Evolutionary conservation across 768 basidiomycete genomes (phyloP).

Genomic region (Leucogyrophana mollusca): DNA sequence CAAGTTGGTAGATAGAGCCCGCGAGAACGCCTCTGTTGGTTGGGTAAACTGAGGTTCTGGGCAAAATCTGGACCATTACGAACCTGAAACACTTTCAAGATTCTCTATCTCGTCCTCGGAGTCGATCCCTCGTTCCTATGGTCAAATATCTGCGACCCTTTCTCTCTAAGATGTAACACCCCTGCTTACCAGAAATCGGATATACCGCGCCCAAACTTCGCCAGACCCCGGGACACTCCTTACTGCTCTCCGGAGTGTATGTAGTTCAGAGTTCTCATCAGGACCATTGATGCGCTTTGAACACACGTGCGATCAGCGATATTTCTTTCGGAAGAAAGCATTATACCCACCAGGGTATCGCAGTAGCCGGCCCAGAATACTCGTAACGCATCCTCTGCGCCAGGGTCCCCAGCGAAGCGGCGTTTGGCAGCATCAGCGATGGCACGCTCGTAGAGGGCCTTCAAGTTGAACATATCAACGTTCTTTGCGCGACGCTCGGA

Average conservation of each 20-base stretch:
- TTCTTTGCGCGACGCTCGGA: constrained; percentile 60
- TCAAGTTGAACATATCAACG: constrained; percentile 57
- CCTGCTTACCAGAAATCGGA: constrained; percentile 61
- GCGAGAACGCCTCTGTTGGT: constrained; percentile 52
- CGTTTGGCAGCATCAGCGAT: constrained; percentile 68
- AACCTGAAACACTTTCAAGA: constrained; percentile 26
- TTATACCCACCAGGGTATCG: constrained; percentile 58
- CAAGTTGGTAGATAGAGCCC: constrained; percentile 53
- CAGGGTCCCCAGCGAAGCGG: constrained; percentile 50
- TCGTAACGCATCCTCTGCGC: constrained; percentile 57
- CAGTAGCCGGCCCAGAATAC: constrained; percentile 75
- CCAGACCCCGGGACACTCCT: constrained; percentile 77
- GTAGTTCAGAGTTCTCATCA: constrained; percentile 40
- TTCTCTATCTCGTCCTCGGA: constrained; percentile 18
- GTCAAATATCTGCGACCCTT: too few relatives aligned
- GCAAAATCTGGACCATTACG: neutral
- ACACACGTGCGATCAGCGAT: too few relatives aligned
- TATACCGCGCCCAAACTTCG: constrained; percentile 76
- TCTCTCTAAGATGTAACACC: too few relatives aligned
- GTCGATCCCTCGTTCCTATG: neutral
- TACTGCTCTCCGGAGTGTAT: constrained; percentile 53
- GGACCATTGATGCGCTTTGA: constrained; percentile 47
- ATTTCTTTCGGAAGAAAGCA: neutral
- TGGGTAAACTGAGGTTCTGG: constrained; percentile 5
- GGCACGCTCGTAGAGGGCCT: constrained; percentile 68